Conservation (phyloP, 345 rosid species). For the Pistacia integerrima region DNA sequence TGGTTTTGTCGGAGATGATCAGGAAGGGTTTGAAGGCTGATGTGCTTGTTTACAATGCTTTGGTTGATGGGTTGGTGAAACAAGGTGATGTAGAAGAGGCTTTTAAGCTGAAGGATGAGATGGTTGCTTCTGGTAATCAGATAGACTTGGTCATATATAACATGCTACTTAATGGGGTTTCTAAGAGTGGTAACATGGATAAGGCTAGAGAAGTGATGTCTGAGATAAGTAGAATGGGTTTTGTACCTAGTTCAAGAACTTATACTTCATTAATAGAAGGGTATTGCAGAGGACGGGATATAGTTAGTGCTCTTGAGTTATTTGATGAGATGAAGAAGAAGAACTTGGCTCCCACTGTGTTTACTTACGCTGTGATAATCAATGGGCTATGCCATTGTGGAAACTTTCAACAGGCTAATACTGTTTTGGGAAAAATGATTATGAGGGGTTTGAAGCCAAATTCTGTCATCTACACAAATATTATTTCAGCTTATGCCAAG, state of each 20-base stretch:
- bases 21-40: conserved; percentile 31
- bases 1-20: conserved; percentile 31
- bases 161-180: conserved; percentile 24
- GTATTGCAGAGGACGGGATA: conserved; percentile 21
- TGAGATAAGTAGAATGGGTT: conserved; percentile 33
- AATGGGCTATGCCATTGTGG: conserved; percentile 27
- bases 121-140: conserved; percentile 29
- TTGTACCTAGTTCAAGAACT: conserved; percentile 30
- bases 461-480: conserved; percentile 27
- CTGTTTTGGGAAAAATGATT: conserved; percentile 26
- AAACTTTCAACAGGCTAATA: conserved; percentile 16
- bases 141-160: conserved; percentile 24
- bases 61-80: conserved; percentile 37
- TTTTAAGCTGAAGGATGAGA: conserved; percentile 32
- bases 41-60: conserved; percentile 25
- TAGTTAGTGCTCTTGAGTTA: conserved; percentile 14
- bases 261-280: conserved; percentile 38
- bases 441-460: conserved; percentile 32
- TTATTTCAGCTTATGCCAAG: conserved; percentile 23
- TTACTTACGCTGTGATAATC: conserved; percentile 26
- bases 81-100: conserved; percentile 33
- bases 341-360: conserved; percentile 27
- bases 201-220: conserved; percentile 31
- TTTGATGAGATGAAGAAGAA: conserved; percentile 31
- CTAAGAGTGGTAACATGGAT: conserved; percentile 34